These are phyloP conservation scores for Phytophthora syringae DNA, from an alignment of 352 stramenopile genomes.

Conservation along the genomic window DNA sequence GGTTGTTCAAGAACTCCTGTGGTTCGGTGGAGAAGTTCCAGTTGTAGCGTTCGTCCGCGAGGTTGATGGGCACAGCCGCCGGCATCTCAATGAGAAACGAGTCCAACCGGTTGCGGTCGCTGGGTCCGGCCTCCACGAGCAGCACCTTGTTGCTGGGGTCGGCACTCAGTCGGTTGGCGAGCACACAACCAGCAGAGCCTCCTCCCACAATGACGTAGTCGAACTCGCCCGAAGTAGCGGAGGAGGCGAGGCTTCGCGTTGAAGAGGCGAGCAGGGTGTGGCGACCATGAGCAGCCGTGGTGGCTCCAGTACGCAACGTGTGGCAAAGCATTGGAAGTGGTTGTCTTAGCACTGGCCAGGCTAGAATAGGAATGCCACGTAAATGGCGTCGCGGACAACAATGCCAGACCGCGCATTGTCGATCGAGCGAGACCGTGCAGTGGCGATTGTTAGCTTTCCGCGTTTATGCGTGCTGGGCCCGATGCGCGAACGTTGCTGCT, in stretches of 20 bases:
- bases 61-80: conserved; percentile 81
- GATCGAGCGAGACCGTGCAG: background rate
- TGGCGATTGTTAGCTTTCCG: background rate
- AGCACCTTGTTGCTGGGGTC: conserved; percentile 86
- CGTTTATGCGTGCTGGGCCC: background rate
- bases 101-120: conserved; percentile 80
- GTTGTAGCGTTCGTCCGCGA: conserved; percentile 86
- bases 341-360: background rate
- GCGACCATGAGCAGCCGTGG: background rate
- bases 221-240: conserved; percentile 43
- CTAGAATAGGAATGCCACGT: background rate
- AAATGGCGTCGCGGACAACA: background rate
- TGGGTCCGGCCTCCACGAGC: conserved; percentile 90
- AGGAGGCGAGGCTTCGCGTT: conserved; percentile 35
- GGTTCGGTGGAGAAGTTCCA: conserved; percentile 86
- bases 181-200: conserved; percentile 89
- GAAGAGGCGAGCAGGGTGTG: background rate
- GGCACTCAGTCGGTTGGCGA: conserved; percentile 88
- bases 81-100: conserved; percentile 91
- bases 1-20: conserved; percentile 81
- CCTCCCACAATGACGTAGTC: conserved; percentile 94
- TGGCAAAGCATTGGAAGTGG: conserved; percentile 21
- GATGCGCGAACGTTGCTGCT: no score
- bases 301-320: no score
- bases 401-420: background rate